Evolutionary conservation across 2,329 filamentous ascomycete genomes (phyloP).

Genomic region (Trichoderma gracile): DNA sequence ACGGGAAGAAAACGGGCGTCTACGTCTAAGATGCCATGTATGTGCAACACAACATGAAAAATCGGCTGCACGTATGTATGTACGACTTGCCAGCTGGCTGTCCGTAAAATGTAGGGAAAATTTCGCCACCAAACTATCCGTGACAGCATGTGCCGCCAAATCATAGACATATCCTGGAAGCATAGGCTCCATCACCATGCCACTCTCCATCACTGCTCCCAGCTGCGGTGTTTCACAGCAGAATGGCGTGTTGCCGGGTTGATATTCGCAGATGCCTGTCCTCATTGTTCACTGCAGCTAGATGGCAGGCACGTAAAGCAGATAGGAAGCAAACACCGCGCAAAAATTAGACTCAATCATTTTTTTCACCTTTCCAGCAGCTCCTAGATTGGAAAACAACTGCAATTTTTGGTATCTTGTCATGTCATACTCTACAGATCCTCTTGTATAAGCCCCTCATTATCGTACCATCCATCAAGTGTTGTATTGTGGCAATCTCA

Average conservation of each 20-base stretch:
- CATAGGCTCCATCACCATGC: slow-evolving; percentile 1
- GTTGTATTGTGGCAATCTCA: slow-evolving; percentile 6
- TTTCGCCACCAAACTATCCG: slow-evolving; percentile 9
- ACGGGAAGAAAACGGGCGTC: neutral
- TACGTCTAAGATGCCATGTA: neutral
- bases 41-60: neutral
- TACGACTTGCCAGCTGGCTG: neutral
- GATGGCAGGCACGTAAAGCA: neutral
- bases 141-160: slow-evolving; percentile 19
- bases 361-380: neutral
- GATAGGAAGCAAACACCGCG: neutral
- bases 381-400: slow-evolving; percentile 8
- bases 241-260: neutral
- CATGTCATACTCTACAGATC: slow-evolving; percentile 22
- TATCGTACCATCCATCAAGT: slow-evolving; percentile 22
- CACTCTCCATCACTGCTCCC: neutral
- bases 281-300: neutral
- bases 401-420: slow-evolving; percentile 26
- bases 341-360: neutral
- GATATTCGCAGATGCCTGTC: neutral
- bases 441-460: slow-evolving; percentile 12
- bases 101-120: too few relatives aligned
- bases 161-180: slow-evolving; percentile 5
- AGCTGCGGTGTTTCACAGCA: neutral
- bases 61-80: neutral